Percentiles rank a stretch among this genome's conserved stretches.
Conservation (phyloP, 768 basidiomycete genomes). For the Tylopilus sp. region DNA sequence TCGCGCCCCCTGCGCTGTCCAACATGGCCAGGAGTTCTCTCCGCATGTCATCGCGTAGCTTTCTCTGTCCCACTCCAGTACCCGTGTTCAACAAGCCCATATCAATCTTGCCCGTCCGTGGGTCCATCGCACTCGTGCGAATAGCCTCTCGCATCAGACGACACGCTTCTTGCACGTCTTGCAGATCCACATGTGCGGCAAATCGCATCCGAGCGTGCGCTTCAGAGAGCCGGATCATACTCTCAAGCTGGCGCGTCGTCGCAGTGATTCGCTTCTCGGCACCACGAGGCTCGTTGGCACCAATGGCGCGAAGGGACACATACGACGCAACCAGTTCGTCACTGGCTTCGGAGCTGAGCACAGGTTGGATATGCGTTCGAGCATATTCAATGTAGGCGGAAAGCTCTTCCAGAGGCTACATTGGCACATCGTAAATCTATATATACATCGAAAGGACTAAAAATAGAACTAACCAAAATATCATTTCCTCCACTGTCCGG, state of each 20-base stretch:
- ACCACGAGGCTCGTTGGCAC: constrained; percentile 76
- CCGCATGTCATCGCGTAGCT: constrained; percentile 86
- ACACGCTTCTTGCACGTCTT: constrained; percentile 87
- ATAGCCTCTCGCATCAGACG: constrained; percentile 97
- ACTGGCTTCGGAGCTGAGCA: constrained; percentile 81
- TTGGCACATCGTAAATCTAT: constrained; percentile 6
- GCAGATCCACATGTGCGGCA: constrained; percentile 77
- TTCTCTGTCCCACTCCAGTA: constrained; percentile 81
- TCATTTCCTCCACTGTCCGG: constrained; percentile 60
- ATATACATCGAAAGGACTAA: background rate
- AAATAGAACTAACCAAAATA: constrained; percentile 58
- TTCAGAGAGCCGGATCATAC: constrained; percentile 94
- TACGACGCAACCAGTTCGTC: constrained; percentile 84
- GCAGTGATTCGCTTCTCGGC: constrained; percentile 96
- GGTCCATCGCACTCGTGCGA: constrained; percentile 92
- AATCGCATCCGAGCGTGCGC: constrained; percentile 97
- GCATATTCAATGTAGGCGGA: constrained; percentile 95
- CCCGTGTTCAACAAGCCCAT: constrained; percentile 95
- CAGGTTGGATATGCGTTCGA: constrained; percentile 78
- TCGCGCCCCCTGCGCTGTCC: constrained; percentile 45
- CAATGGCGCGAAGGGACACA: constrained; percentile 91
- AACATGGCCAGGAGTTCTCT: constrained; percentile 71
- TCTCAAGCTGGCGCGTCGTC: constrained; percentile 95
- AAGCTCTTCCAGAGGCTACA: constrained; percentile 82
- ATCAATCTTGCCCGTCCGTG: constrained; percentile 94